These are phyloP conservation scores for Nitzschia putrida DNA, from an alignment of 108 stramenopile species.

Conservation along the genomic window DNA sequence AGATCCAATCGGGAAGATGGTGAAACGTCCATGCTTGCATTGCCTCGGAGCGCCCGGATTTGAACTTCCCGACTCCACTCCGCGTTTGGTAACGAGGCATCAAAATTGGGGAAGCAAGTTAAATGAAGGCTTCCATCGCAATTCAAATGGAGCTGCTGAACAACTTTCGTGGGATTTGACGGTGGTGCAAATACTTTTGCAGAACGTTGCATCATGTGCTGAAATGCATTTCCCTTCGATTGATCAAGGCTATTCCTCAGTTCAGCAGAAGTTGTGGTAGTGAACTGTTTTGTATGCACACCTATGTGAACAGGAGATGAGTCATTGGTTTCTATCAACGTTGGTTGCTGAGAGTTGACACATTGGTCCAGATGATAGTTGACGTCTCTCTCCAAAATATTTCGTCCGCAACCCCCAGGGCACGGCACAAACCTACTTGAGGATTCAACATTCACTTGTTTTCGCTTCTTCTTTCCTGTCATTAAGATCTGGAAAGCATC, in stretches of 20 bases:
- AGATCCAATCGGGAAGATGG: constrained; percentile 29
- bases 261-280: background rate
- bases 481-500: constrained; percentile 39
- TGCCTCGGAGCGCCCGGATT: background rate
- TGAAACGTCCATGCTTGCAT: constrained; percentile 36
- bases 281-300: background rate
- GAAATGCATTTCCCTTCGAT: constrained; percentile 38
- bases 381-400: constrained; percentile 38
- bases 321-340: background rate
- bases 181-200: constrained; percentile 39
- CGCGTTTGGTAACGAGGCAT: background rate
- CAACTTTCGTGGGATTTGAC: constrained; percentile 15
- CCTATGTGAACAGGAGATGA: background rate
- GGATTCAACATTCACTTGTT: background rate
- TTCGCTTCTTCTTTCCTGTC: constrained; percentile 7
- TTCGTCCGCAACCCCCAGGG: constrained; percentile 49
- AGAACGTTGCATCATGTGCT: constrained; percentile 63
- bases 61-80: constrained; percentile 1
- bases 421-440: constrained; percentile 47
- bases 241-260: background rate
- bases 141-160: constrained; percentile 34
- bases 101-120: constrained; percentile 11
- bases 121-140: constrained; percentile 10
- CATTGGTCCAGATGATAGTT: constrained; percentile 53
- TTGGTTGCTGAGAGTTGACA: constrained; percentile 5